Base-by-base conservation (phyloP, 1,284 basidiomycete genomes). In the Cystobasidiaceae sp. region DNA sequence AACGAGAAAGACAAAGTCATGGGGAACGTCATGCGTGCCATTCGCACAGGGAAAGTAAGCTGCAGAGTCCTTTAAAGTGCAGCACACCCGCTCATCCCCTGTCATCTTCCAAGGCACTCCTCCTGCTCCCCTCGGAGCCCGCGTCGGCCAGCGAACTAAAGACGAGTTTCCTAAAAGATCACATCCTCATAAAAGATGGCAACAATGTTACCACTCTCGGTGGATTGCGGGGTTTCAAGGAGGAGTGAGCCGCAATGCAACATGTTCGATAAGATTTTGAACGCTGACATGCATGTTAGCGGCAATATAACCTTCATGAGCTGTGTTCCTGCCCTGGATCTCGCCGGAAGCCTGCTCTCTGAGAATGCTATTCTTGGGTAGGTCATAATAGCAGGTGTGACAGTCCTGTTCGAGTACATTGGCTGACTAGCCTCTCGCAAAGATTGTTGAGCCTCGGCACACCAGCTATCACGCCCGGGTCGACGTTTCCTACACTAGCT, bases 41-140 rank as follows among this genome's bases (percentile, higher is more conserved):
- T 70, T 7, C 45, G 44, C 19, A 62, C 54, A 21, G 72, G 71
- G 1, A 73, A 70, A 58, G 72, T 70, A 17, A 15, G 41, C 43
- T 21, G 58, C 17, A 11, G 39, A 51, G 37, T 19, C 32, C 21
- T 23, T 43, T 21, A 17, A 23, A 41, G 45, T 17, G 48, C 37
- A 32, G 15, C 17, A 11, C 13, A 17, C 25, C 9, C 28, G 21
- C 7, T n/a, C 11, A 34, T 27, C 50, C 50, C 32, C 13, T 4
- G 17, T 49, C 46, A 17, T 27, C 46, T n/a, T 39, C 37, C 13
- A 17, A 66, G 55, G 63, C 56, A 13, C 15, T 23, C 21, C 37
- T 60, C 5, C 44, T 58, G 9, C 46, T 66, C 5, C 48, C 55
- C 2, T 41, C 25, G 25, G 57, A 66, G 21, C 30, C 44, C 7